Evolutionary conservation across 805 yeast species (phyloP), one percentile per base, ranked within the genome.

Genomic region (Helenozyma rhizophorensis): DNA sequence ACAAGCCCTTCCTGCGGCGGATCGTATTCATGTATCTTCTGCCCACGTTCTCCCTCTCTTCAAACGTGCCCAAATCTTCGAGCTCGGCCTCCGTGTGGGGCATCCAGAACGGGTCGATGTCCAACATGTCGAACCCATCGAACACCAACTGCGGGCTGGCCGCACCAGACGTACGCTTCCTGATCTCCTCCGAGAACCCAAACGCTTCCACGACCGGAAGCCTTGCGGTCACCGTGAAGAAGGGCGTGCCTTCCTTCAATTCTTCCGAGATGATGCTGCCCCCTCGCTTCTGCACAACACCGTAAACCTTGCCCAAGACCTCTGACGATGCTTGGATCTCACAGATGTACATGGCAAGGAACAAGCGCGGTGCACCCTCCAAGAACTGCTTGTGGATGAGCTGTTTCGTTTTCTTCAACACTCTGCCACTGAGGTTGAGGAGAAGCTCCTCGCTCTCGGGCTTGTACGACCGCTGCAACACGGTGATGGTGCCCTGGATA

Each of bases 221-320:
- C 33, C 77, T 65, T 0, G 97, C 95, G 13, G 72, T 78, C 36
- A 93, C 77, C 18, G 84, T 84, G 68, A 93, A 93, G 49, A 90
- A 88, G 14, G 97, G 96, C 0, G 98, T 93, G 8, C 99, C 99
- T 55, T 93, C 98, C 52, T 93, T 89, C 86, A 93, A 79, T 54
- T 93, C 98, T 58, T 93, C 99, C 4, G 88, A 76, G 2, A 82
- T 72, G 35, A 93, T 84, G 32, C 74, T 64, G 18, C 99, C 99
- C 24, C 84, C 80, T 50, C 96, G 72, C 49, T 78, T 78, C 43
- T 94, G 96, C 15, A 93, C 86, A 13, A 90, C 97, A 0, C 88
- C 93, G 53, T 93, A 93, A 0, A 93, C 97, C 54, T 85, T 87
- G 26, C 99, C 98, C 32, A 93, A 66, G 0, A 87, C 97, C 43